Evolutionary conservation across 495 filamentous ascomycete genomes (phyloP), one percentile per base, ranked within the genome.

Genomic region (Hapsidospora chrysogenum): DNA sequence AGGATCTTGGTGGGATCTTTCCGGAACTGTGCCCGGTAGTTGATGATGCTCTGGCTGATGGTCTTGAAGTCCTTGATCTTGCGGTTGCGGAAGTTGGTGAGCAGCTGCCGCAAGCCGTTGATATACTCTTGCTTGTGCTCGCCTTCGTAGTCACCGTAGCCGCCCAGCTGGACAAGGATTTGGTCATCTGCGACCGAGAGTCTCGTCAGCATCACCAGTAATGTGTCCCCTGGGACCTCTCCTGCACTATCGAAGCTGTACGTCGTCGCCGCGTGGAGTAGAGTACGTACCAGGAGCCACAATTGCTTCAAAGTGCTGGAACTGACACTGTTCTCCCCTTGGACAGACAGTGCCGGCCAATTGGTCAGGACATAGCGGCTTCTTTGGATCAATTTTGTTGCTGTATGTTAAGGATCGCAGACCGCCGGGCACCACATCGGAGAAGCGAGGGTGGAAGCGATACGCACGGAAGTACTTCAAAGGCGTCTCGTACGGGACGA

Each of bases 401-500:
- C 83, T 95, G 61, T 86, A 96, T 29, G 83, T 95, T 66, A 92
- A 61, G 42, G 92, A 96, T 53, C 75, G 76, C 51, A 83, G 76
- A 34, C 85, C 86, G 45, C 72, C 74, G 35, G 75, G 49, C 41
- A 89, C 76, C 28, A 72, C 56, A 19, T 80, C 47, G 35, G 64
- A 55, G 57, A 72, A 95, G 21, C 70, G 61, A 17, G 81, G 80
- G 53, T 95, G 84, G 46, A 81, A 92, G 38, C 89, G 84, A 58
- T 81, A 96, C 29, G 81, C 77, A 50, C 74, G 79, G 56, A 97
- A 95, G 37, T 66, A 64, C 41, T 68, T 74, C 41, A 96, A 56
- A 17, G 86, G 82, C 53, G 83, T 93, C 43, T 73, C 61, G 56
- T 96, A 97, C 2, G 85, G 74, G 14, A 64, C 62, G 43, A 85